These are phyloP conservation scores for Breynia disticha DNA, from an alignment of 441 rosid genomes.

Conservation along the genomic window DNA sequence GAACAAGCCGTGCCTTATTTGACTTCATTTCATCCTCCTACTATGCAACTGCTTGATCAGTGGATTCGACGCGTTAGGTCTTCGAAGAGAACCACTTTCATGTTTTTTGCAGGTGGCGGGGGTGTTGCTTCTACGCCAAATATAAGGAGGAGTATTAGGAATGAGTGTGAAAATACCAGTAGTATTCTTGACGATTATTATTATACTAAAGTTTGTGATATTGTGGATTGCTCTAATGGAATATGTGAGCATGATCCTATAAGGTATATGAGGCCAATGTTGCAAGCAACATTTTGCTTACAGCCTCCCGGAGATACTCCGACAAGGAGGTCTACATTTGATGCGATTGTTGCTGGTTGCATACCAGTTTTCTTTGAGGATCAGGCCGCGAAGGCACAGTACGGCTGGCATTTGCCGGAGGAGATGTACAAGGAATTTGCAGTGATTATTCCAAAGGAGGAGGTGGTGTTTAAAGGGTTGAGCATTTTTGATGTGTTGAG, in stretches of 20 bases:
- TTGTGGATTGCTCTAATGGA: conserved; percentile 84
- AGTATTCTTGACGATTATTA: conserved; percentile 6
- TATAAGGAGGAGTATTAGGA: conserved; percentile 65
- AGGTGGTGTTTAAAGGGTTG: conserved; percentile 61
- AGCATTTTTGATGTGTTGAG: conserved; percentile 60
- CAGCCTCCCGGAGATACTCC: conserved; percentile 95
- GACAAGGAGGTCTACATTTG: conserved; percentile 69
- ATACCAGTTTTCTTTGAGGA: conserved; percentile 92
- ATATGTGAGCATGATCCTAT: conserved; percentile 89
- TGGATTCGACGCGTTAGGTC: conserved; percentile 62
- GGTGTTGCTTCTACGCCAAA: conserved; percentile 53
- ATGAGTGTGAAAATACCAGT: conserved; percentile 45
- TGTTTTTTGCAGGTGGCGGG: conserved; percentile 87
- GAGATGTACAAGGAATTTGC: conserved; percentile 45
- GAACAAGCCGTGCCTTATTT: conserved; percentile 85
- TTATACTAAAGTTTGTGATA: conserved; percentile 39
- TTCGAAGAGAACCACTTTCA: conserved; percentile 43
- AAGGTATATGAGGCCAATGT: conserved; percentile 66
- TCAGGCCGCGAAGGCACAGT: conserved; percentile 57
- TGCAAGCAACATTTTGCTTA: conserved; percentile 63
- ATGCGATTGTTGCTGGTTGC: conserved; percentile 72
- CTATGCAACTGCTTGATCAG: conserved; percentile 38
- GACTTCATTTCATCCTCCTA: conserved; percentile 82
- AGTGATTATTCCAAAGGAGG: conserved; percentile 68
- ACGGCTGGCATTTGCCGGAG: conserved; percentile 62